Percentiles rank a stretch among this genome's conserved stretches.
Conservation (phyloP, 495 filamentous ascomycete species). For the Xylaria telfairii region DNA sequence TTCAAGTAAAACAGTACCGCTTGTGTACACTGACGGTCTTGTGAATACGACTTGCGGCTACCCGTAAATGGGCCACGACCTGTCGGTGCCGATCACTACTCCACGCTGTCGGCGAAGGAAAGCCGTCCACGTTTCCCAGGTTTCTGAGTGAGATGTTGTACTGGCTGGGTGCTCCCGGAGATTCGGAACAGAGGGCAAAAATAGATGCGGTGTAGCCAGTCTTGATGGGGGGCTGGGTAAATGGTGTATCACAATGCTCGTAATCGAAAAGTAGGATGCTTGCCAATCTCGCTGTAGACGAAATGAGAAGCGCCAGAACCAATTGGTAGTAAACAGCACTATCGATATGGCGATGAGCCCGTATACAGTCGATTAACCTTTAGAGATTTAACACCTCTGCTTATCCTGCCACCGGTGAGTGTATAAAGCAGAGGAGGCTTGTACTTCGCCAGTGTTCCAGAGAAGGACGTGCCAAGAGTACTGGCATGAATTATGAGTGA, state of each 20-base stretch:
- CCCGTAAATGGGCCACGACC: conserved; percentile 14
- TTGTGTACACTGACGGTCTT: conserved; percentile 3
- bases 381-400: neutral
- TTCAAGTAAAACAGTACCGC: conserved; percentile 5
- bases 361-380: conserved; percentile 5
- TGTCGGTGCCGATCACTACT: conserved; percentile 16
- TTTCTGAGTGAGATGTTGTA: conserved; percentile 14
- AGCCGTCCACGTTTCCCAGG: conserved; percentile 22
- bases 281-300: neutral
- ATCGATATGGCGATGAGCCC: neutral
- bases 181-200: conserved; percentile 6
- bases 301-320: neutral
- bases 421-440: neutral
- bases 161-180: conserved; percentile 4
- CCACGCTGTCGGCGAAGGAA: conserved; percentile 19
- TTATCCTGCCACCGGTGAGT: neutral
- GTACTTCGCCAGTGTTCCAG: neutral
- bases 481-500: neutral
- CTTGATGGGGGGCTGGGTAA: neutral
- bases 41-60: conserved; percentile 15
- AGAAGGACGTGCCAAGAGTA: neutral
- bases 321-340: neutral
- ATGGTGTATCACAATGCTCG: conserved; percentile 25
- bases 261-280: conserved; percentile 22
- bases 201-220: conserved; percentile 21